Evolutionary conservation across 768 basidiomycete genomes (phyloP), one percentile per base, ranked within the genome.

Genomic region (Russula vinacea): DNA sequence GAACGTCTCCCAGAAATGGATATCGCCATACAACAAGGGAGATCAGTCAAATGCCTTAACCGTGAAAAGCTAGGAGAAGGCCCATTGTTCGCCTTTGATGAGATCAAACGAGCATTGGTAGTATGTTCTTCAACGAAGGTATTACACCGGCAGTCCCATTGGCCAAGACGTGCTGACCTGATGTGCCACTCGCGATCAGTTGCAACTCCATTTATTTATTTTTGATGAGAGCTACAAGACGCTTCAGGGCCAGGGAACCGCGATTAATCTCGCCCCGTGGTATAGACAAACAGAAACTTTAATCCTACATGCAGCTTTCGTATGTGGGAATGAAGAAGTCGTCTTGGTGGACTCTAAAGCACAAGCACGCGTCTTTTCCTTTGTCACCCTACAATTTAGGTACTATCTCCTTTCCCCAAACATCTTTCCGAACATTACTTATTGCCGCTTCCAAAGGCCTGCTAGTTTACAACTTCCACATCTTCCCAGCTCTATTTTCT

Each of bases 361-460:
- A 0, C 76, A 76, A 17, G 81, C 76, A 1, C 73, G 84, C 19
- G 75, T 86, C n/a, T 85, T 79, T 65, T 86, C 85, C 0, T 67
- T 84, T 52, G 73, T 81, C 2, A 81, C 82, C 0, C 77, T 80
- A 60, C 81, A 83, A 53, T 84, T 83, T 61, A 72, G 84, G 84
- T 85, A 42, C 33, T 75, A 64, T 17, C 10, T 17, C 33, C 26
- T 42, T 47, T 13, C 4, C 35, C 16, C 35, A 10, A 29, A 26
- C 2, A 19, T 42, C n/a, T 24, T 26, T 11, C 29, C n/a, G 33
- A 14, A 4, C n/a, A 35, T 22, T 53, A 39, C 26, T 60, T 45
- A 19, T 35, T 24, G 39, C 13, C 54, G 19, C 14, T 24, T 22
- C 26, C 13, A 6, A 26, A 84, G 84, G 29, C 80, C 82, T 13